Percentiles rank a stretch among this genome's conserved stretches.
Conservation (phyloP, 495 filamentous ascomycete genomes). For the Hypoxylon cercidicola region DNA sequence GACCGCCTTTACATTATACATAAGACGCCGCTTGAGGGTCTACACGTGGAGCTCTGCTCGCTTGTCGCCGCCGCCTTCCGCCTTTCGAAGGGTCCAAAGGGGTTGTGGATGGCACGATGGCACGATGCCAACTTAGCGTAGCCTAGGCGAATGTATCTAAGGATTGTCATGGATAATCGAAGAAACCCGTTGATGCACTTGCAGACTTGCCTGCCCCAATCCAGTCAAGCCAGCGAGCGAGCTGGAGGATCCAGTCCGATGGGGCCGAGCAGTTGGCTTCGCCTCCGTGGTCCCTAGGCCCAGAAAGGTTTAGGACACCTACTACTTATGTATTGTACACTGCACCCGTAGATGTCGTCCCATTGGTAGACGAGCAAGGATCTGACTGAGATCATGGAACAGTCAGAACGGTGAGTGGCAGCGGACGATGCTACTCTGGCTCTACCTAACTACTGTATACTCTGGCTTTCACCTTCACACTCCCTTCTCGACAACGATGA, state of each 20-base stretch:
- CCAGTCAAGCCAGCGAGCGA: conserved; percentile 9
- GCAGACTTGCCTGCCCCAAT: too few species aligned
- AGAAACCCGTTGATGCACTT: conserved; percentile 26
- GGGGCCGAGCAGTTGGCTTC: conserved; percentile 45
- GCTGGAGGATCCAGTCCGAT: conserved; percentile 44
- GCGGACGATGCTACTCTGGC: conserved; percentile 30
- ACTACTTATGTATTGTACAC: conserved; percentile 13
- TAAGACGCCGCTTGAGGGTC: conserved; percentile 35
- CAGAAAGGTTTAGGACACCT: conserved; percentile 35
- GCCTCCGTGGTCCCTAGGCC: conserved; percentile 39
- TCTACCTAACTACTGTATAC: neutral
- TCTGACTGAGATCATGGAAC: conserved; percentile 41
- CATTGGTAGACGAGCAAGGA: conserved; percentile 28
- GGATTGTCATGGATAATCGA: conserved; percentile 20
- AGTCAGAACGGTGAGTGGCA: conserved; percentile 34
- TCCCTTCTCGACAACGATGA: conserved; percentile 21
- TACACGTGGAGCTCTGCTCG: conserved; percentile 37
- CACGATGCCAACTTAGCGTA: conserved; percentile 29
- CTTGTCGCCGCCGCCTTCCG: conserved; percentile 12
- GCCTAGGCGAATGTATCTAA: conserved; percentile 22
- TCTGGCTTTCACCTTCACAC: conserved; percentile 9
- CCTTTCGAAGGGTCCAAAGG: conserved; percentile 1
- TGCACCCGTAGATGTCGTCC: conserved; percentile 24
- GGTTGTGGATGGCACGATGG: conserved; percentile 23
- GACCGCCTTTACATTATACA: conserved; percentile 24